phyloP scores from a whole-genome alignment of 768 basidiomycete species.

The Kondoa malvinella region DNA sequence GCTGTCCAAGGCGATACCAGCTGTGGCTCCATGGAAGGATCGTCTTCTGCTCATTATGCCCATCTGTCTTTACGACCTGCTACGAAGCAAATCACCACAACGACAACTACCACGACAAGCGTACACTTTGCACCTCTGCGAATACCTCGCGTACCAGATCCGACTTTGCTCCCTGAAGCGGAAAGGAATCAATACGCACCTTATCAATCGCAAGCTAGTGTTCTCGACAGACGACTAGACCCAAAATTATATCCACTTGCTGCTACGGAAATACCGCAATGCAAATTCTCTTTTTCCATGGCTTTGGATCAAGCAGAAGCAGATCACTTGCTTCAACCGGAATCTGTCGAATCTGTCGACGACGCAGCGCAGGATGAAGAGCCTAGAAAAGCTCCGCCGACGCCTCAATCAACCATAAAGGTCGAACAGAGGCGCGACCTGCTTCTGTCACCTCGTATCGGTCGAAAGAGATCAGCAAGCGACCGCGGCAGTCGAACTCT shows the following conservation, averaged over 20 bases:
- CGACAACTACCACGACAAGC: constrained; percentile 20
- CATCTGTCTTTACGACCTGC: constrained; percentile 17
- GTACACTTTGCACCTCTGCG: constrained; percentile 22
- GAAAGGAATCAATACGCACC: not conserved
- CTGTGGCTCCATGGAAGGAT: not conserved
- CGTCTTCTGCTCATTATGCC: constrained; percentile 11
- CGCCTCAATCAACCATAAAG: too few species aligned
- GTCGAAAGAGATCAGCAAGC: not conserved
- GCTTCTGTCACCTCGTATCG: not conserved
- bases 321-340: too few species aligned
- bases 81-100: constrained; percentile 12
- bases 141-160: not conserved
- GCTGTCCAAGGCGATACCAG: too few species aligned
- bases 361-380: too few species aligned
- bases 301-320: too few species aligned
- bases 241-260: not conserved
- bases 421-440: not conserved
- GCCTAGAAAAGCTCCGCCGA: too few species aligned
- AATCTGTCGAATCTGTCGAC: too few species aligned
- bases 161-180: not conserved
- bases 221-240: not conserved
- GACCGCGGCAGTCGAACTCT: too few species aligned
- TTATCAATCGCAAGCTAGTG: not conserved
- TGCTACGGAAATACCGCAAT: too few species aligned
- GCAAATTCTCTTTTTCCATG: too few species aligned